phyloP scores from a whole-genome alignment of 371 early-diverging fungal species.

The Apophysomyces elegans region DNA sequence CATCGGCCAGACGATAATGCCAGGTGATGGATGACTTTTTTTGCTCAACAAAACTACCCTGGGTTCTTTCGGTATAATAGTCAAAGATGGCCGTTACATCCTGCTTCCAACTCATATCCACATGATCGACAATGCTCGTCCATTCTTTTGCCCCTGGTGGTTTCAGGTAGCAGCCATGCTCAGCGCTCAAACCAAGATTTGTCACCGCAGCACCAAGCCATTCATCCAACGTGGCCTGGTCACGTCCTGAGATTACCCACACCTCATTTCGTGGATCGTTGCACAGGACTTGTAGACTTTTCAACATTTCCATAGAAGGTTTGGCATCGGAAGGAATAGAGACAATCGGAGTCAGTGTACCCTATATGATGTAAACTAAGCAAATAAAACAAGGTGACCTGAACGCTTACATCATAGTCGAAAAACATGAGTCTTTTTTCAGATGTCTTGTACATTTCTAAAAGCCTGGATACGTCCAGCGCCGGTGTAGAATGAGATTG shows the following conservation, averaged over 20 bases:
- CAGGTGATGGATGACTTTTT: conserved; percentile 86
- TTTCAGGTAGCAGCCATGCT: conserved; percentile 93
- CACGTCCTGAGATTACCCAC: conserved; percentile 93
- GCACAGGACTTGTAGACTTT: conserved; percentile 61
- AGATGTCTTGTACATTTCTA: conserved; percentile 49
- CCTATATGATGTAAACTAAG: conserved; percentile 52
- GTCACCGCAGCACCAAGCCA: conserved; percentile 74
- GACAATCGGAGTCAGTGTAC: conserved; percentile 81
- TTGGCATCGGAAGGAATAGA: conserved; percentile 71
- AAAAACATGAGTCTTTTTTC: conserved; percentile 78
- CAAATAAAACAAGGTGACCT: too few species aligned
- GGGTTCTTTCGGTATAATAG: conserved; percentile 92
- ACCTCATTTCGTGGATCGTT: conserved; percentile 81
- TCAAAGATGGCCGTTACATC: conserved; percentile 89
- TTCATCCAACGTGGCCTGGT: conserved; percentile 81
- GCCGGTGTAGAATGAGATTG: conserved; percentile 69
- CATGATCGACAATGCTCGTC: conserved; percentile 80
- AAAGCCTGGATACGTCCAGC: conserved; percentile 52
- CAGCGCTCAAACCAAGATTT: conserved; percentile 87
- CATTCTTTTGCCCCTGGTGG: conserved; percentile 80
- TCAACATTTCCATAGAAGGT: conserved; percentile 66
- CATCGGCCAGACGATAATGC: conserved; percentile 92
- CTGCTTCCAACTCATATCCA: conserved; percentile 89
- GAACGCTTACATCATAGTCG: conserved; percentile 79
- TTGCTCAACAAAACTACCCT: conserved; percentile 83